phyloP scores from a whole-genome alignment of 441 rosid genomes.

The Jatropha podagrica region DNA sequence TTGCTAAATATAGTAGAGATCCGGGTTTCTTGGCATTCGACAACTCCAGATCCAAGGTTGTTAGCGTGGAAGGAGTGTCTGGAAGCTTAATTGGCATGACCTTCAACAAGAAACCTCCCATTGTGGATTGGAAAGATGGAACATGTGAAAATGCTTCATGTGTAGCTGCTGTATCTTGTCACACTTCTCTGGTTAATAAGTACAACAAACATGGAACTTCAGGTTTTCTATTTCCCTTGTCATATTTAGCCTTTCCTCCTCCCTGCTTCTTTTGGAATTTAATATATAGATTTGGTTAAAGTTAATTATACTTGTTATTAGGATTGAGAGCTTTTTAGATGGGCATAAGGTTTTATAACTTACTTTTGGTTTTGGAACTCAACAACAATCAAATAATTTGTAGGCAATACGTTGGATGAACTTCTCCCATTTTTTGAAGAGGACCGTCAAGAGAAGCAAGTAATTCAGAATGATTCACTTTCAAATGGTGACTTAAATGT shows the following conservation, averaged over 20 bases:
- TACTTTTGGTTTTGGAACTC: background rate
- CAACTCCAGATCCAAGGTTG: constrained; percentile 19
- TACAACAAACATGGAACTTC: constrained; percentile 38
- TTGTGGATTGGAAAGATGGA: constrained; percentile 38
- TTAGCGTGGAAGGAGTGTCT: constrained; percentile 32
- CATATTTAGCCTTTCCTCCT: background rate
- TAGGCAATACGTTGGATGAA: constrained; percentile 44
- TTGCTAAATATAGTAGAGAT: constrained; percentile 27
- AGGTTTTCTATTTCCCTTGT: constrained; percentile 41
- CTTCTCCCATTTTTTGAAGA: constrained; percentile 46
- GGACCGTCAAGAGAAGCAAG: constrained; percentile 33
- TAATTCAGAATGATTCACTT: constrained; percentile 24
- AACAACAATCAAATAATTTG: constrained; percentile 6
- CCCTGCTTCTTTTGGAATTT: background rate
- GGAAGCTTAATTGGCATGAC: constrained; percentile 44
- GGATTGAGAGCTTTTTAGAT: background rate
- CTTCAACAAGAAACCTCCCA: constrained; percentile 53
- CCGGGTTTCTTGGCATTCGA: constrained; percentile 21
- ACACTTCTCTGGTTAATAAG: constrained; percentile 25
- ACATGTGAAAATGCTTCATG: constrained; percentile 36
- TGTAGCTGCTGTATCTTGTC: constrained; percentile 26
- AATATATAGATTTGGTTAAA: constrained; percentile 1
- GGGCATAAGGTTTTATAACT: background rate
- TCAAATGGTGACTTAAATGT: constrained; percentile 22
- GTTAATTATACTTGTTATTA: background rate